Base-by-base conservation (phyloP, 1,284 basidiomycete species). In the Mycena citricolor region DNA sequence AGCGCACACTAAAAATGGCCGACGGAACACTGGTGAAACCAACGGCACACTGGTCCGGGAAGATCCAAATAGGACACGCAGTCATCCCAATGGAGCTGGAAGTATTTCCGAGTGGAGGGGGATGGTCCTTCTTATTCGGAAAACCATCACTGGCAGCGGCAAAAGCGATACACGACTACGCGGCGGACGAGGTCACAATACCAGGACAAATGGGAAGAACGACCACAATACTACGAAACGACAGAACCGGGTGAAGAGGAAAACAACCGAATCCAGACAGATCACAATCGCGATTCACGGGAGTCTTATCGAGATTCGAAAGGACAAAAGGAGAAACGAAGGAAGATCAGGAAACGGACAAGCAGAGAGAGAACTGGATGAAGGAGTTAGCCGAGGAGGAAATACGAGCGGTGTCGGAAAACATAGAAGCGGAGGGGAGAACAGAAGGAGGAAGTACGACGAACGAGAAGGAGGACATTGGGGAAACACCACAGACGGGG, bases 371-470 rank as follows among this genome's bases (percentile, higher is more conserved):
- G 26, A 29, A 29, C 11, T n/a, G n/a, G 26, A 11, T n/a, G n/a
- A n/a, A 11, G n/a, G n/a, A 11, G 26, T 11, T n/a, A 29, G 11
- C 26, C 11, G 26, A 23, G 31, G 4, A 54, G 49, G 6, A 57
- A 58, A 36, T 49, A 59, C 2, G n/a, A 52, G 20, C 60, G 59
- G 31, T 35, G 44, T 8, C 51, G 57, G 0, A 49, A 65, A 0
- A 61, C 56, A n/a, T 56, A 54, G 35, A 55, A 59, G 4, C 63
- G 68, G 47, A 37, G 40, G 4, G 35, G 43, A 11, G 66, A 52
- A 44, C 44, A 66, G 5, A 37, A 64, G 26, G 44, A 47, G 1
- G 56, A 54, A 5, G 36, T 68, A 2, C 60, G 66, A 29, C 11
- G 26, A 11, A 29, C n/a, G n/a, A n/a, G n/a, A n/a, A n/a, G n/a